Conservation (phyloP, 352 stramenopile species). For the Pythium scleroteichum region DNA sequence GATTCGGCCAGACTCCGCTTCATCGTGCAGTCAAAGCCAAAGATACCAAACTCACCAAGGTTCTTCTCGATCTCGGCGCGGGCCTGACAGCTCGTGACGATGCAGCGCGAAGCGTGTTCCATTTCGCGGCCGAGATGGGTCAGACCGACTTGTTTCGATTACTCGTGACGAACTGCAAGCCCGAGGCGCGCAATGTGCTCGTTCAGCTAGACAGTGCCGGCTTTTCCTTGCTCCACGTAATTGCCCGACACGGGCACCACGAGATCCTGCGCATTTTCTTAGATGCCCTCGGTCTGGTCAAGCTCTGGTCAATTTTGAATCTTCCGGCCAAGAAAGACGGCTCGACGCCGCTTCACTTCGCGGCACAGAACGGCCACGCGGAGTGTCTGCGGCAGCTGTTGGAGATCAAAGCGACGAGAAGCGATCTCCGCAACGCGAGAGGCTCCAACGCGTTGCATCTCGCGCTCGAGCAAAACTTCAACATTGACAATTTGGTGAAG, state of each 20-base stretch:
- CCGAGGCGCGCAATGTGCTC: conserved; percentile 25
- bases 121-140: conserved; percentile 43
- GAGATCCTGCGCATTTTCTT: conserved; percentile 35
- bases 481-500: conserved; percentile 55
- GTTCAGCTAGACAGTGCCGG: conserved; percentile 38
- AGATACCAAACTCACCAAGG: conserved; percentile 39
- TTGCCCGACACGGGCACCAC: conserved; percentile 40
- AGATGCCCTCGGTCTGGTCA: conserved; percentile 5
- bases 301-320: conserved; percentile 37
- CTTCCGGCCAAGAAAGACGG: conserved; percentile 36
- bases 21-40: conserved; percentile 52
- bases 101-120: conserved; percentile 46
- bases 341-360: conserved; percentile 53
- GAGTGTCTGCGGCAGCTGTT: conserved; percentile 44
- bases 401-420: conserved; percentile 22
- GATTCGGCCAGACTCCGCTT: conserved; percentile 51
- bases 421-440: conserved; percentile 32
- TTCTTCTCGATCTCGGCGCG: conserved; percentile 43
- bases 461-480: conserved; percentile 58
- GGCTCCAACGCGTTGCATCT: conserved; percentile 65
- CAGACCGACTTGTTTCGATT: conserved; percentile 46
- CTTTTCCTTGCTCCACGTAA: conserved; percentile 50
- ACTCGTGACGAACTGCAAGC: conserved; percentile 27
- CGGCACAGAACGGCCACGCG: conserved; percentile 42
- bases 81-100: conserved; percentile 38